Conservation (phyloP, 2,329 filamentous ascomycete genomes). For the Botryosphaeria dothidea region DNA sequence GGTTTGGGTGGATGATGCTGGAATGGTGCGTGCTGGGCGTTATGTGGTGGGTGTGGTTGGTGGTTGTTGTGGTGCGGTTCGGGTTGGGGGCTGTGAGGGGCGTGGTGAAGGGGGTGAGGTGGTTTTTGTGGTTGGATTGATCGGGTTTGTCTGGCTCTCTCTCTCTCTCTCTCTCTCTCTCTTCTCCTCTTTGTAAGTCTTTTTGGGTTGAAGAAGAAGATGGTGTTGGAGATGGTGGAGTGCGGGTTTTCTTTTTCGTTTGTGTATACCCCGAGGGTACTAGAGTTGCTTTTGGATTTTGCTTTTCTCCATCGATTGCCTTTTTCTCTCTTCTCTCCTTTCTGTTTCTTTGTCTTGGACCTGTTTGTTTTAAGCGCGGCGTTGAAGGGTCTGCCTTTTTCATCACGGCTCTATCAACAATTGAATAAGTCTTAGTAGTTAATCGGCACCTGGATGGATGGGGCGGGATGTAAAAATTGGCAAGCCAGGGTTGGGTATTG, state of each 20-base stretch:
- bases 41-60: constrained; percentile 93
- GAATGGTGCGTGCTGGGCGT: constrained; percentile 85
- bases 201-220: background rate
- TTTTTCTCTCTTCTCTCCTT: background rate
- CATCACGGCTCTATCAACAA: background rate
- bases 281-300: background rate
- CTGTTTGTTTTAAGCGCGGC: background rate
- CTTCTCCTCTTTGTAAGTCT: background rate
- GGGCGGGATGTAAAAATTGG: background rate
- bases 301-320: too few relatives aligned
- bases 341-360: background rate
- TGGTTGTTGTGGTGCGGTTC: constrained; percentile 75
- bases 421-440: background rate
- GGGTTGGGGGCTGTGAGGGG: constrained; percentile 64
- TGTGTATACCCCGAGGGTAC: background rate
- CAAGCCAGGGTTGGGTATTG: background rate
- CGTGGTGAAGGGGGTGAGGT: constrained; percentile 62
- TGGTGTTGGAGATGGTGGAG: too few relatives aligned
- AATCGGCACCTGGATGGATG: background rate
- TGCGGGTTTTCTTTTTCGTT: too few relatives aligned
- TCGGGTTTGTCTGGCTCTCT: background rate
- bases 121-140: constrained; percentile 73
- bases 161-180: background rate
- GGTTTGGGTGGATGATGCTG: constrained; percentile 72
- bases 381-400: background rate